Evolutionary conservation across 1,284 basidiomycete species (phyloP).

Genomic region (Melampsora larici-populina): DNA sequence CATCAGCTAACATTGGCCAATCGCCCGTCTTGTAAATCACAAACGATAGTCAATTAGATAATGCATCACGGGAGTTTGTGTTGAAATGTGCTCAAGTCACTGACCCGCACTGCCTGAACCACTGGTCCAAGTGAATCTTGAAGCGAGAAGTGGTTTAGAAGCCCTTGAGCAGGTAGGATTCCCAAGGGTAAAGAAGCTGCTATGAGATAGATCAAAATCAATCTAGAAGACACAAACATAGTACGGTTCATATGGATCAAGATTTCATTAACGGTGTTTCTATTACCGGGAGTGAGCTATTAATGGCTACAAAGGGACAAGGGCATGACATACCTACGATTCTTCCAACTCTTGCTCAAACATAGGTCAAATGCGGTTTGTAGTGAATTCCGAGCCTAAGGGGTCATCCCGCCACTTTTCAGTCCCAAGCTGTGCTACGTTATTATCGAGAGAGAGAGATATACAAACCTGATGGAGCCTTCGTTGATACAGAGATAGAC

Average conservation of each 20-base stretch:
- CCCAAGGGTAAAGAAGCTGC: conserved; percentile 55
- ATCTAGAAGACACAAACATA: conserved; percentile 43
- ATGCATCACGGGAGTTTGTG: neutral
- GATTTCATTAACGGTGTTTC: neutral
- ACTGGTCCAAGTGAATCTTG: conserved; percentile 48
- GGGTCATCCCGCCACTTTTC: neutral
- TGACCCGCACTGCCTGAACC: conserved; percentile 44
- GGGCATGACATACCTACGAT: conserved; percentile 48
- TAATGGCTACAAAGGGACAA: conserved; percentile 23
- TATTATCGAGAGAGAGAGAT: neutral
- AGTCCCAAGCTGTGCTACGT: neutral
- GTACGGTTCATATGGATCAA: conserved; percentile 6
- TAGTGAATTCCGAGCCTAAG: conserved; percentile 53
- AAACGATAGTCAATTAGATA: neutral
- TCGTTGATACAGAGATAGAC: conserved; percentile 55
- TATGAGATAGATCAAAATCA: conserved; percentile 54
- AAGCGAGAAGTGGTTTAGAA: conserved; percentile 52
- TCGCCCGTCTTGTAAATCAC: conserved; percentile 50
- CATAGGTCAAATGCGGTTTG: conserved; percentile 54
- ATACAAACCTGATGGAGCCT: conserved; percentile 51
- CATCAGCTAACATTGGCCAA: conserved; percentile 47
- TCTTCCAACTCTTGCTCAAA: conserved; percentile 46
- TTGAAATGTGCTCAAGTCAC: neutral
- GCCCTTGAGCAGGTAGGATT: conserved; percentile 50
- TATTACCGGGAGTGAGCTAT: neutral